Evolutionary conservation across 345 rosid species (phyloP).

Genomic region (Salix udensis): DNA sequence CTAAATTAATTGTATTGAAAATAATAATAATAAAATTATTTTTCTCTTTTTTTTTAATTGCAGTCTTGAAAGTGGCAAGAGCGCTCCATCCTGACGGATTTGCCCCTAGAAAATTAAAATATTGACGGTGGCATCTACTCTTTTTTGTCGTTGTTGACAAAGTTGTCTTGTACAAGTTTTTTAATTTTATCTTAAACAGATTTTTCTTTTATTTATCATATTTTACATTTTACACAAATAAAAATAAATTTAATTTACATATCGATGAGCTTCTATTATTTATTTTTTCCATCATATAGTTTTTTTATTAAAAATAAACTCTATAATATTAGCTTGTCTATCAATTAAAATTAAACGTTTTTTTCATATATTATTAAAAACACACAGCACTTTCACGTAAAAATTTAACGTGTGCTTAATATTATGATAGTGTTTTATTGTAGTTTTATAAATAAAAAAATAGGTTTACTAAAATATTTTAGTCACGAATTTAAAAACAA

Average conservation of each 20-base stretch:
- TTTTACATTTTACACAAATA: not conserved
- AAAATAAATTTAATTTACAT: not conserved
- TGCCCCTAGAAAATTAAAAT: not conserved
- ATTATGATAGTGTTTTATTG: too few species aligned
- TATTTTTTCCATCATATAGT: too few species aligned
- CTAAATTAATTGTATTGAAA: slow-evolving; percentile 16
- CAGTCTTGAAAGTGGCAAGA: not conserved
- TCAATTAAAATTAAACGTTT: too few species aligned
- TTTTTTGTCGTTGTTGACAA: not conserved
- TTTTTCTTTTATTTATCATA: not conserved
- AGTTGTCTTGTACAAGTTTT: not conserved
- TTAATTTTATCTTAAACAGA: not conserved
- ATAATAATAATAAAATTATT: not conserved
- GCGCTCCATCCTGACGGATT: slow-evolving; percentile 3
- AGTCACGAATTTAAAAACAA: too few species aligned
- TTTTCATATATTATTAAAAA: too few species aligned
- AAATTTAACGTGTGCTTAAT: too few species aligned
- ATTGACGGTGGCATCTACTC: slow-evolving; percentile 4
- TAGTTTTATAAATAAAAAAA: too few species aligned
- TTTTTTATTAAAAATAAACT: too few species aligned
- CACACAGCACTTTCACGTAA: too few species aligned
- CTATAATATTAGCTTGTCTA: too few species aligned
- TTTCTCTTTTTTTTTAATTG: not conserved
- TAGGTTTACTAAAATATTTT: too few species aligned
- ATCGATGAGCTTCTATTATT: too few species aligned